These are phyloP conservation scores for Magnusiomyces fungicola DNA, from an alignment of 1,139 yeast genomes.

Conservation along the genomic window DNA sequence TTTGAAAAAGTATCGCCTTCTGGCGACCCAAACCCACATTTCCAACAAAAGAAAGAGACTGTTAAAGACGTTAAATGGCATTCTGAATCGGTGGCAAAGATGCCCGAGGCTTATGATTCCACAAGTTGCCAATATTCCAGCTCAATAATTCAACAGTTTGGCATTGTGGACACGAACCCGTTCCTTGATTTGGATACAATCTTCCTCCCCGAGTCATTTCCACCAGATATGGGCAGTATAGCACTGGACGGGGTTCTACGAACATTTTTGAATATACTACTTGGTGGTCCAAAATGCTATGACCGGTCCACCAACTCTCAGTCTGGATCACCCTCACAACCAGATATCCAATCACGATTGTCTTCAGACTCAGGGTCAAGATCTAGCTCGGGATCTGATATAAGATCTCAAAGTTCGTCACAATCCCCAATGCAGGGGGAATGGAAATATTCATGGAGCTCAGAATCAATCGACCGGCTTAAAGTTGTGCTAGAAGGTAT, in stretches of 20 bases:
- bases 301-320: not conserved
- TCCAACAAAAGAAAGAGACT: not conserved
- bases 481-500: not conserved
- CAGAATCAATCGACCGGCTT: not conserved
- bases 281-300: constrained; percentile 2
- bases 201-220: constrained; percentile 2
- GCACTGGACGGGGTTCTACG: not conserved
- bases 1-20: not conserved
- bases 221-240: not conserved
- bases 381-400: too few relatives aligned
- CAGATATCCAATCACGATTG: too few relatives aligned
- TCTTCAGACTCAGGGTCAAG: too few relatives aligned
- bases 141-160: not conserved
- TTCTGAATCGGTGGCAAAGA: not conserved
- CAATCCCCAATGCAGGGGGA: not conserved
- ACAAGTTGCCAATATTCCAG: not conserved
- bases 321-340: too few relatives aligned
- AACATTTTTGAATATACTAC: not conserved
- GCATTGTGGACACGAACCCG: not conserved
- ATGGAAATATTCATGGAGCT: not conserved
- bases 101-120: not conserved
- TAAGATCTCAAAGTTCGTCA: too few relatives aligned
- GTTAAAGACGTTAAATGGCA: not conserved
- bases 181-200: not conserved
- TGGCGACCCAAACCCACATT: not conserved